Conservation (phyloP, 225 moss, liverwort and hornwort species). For the Neckera pumila region DNA sequence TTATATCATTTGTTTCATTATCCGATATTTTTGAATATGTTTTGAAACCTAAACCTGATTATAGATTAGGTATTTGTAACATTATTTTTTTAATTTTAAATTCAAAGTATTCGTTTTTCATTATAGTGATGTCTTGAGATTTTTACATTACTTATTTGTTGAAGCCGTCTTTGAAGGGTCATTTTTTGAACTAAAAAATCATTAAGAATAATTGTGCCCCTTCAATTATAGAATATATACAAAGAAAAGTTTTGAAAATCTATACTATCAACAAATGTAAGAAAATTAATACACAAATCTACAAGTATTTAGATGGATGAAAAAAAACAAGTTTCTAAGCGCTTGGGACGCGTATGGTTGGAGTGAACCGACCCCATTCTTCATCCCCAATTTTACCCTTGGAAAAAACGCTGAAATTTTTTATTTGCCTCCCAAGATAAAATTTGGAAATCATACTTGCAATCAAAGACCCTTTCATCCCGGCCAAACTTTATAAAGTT, state of each 20-base stretch:
- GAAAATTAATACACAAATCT: not conserved
- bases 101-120: not conserved
- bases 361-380: no score
- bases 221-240: not conserved
- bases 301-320: not conserved
- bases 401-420: no score
- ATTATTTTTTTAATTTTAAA: not conserved
- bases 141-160: not conserved
- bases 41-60: not conserved
- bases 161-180: accelerated
- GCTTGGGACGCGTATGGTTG: not conserved
- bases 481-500: no score
- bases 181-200: not conserved
- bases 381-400: no score
- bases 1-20: not conserved
- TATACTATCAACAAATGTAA: no score
- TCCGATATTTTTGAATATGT: not conserved
- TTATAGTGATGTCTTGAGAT: not conserved
- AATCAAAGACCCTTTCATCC: no score
- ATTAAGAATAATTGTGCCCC: no score
- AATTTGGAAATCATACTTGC: no score
- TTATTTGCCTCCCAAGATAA: no score
- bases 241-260: not conserved
- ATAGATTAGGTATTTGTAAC: not conserved
- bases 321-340: not conserved